These are phyloP conservation scores for Rhizopogon rudus DNA, from an alignment of 768 basidiomycete species.

Conservation along the genomic window DNA sequence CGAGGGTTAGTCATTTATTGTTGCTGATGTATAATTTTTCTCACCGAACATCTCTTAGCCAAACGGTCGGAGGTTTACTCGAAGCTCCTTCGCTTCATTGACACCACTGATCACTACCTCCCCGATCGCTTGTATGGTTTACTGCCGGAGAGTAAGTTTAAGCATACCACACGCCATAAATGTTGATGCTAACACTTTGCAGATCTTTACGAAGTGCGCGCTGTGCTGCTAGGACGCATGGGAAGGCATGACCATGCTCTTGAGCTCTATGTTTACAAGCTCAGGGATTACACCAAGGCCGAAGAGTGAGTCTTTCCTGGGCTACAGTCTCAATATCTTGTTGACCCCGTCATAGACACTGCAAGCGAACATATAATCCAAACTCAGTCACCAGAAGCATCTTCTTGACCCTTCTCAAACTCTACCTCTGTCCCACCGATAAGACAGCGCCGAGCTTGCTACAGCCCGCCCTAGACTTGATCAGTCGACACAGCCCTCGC, in stretches of 20 bases:
- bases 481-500: constrained; percentile 77
- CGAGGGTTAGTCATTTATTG: constrained; percentile 37
- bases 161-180: not conserved
- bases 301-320: constrained; percentile 61
- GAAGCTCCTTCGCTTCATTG: constrained; percentile 77
- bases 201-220: constrained; percentile 91
- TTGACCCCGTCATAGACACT: constrained; percentile 57
- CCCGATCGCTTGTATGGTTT: constrained; percentile 76
- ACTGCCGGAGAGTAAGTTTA: constrained; percentile 73
- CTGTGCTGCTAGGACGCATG: constrained; percentile 84
- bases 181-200: not conserved
- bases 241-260: constrained; percentile 91
- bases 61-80: constrained; percentile 46
- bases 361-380: constrained; percentile 72
- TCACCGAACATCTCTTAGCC: constrained; percentile 30
- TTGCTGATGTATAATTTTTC: not conserved
- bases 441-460: constrained; percentile 54
- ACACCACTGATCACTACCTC: constrained; percentile 61
- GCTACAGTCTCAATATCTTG: not conserved
- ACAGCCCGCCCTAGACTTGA: constrained; percentile 80
- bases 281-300: constrained; percentile 80
- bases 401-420: constrained; percentile 80
- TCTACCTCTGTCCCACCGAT: constrained; percentile 77
- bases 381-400: constrained; percentile 52
- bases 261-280: constrained; percentile 89